These are phyloP conservation scores for Crithidia mellificae DNA, from an alignment of 208 protist genomes.

Conservation along the genomic window DNA sequence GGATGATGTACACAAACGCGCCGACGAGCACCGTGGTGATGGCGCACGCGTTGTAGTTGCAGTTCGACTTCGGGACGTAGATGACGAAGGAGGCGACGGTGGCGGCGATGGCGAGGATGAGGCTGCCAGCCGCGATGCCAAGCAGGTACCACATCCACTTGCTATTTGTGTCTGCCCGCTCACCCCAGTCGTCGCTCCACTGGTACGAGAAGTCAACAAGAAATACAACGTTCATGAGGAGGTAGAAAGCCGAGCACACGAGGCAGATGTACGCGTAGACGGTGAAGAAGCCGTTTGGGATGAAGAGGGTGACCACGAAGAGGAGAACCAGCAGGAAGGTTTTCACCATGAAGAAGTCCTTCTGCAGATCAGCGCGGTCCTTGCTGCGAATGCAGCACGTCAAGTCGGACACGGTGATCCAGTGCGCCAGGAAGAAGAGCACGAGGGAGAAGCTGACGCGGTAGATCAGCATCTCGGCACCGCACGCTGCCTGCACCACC, in stretches of 20 bases:
- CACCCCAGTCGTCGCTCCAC: slow-evolving; percentile 92
- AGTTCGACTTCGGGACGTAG: slow-evolving; percentile 79
- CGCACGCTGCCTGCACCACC: slow-evolving; percentile 49
- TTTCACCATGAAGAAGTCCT: slow-evolving; percentile 80
- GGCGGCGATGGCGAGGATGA: slow-evolving; percentile 48
- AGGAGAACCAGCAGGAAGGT: slow-evolving; percentile 69
- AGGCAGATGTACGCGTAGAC: slow-evolving; percentile 84
- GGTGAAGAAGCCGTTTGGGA: slow-evolving; percentile 88
- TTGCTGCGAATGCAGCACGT: slow-evolving; percentile 83
- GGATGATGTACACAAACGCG: slow-evolving; percentile 69
- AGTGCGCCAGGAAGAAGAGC: slow-evolving; percentile 86
- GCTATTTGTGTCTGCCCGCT: slow-evolving; percentile 68
- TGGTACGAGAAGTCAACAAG: slow-evolving; percentile 94
- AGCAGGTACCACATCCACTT: slow-evolving; percentile 92
- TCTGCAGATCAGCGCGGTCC: slow-evolving; percentile 77
- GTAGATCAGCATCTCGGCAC: slow-evolving; percentile 82
- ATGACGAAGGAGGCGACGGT: slow-evolving; percentile 65
- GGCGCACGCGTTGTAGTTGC: slow-evolving; percentile 85
- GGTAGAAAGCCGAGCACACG: slow-evolving; percentile 78
- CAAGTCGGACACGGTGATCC: slow-evolving; percentile 80
- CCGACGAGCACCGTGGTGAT: slow-evolving; percentile 81
- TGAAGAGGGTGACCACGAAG: slow-evolving; percentile 66
- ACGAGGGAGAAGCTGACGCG: slow-evolving; percentile 81
- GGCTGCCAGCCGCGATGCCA: slow-evolving; percentile 48
- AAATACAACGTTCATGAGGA: slow-evolving; percentile 91